Evolutionary conservation across 139 green algal genomes (phyloP).

Genomic region (Trebouxia sp.): DNA sequence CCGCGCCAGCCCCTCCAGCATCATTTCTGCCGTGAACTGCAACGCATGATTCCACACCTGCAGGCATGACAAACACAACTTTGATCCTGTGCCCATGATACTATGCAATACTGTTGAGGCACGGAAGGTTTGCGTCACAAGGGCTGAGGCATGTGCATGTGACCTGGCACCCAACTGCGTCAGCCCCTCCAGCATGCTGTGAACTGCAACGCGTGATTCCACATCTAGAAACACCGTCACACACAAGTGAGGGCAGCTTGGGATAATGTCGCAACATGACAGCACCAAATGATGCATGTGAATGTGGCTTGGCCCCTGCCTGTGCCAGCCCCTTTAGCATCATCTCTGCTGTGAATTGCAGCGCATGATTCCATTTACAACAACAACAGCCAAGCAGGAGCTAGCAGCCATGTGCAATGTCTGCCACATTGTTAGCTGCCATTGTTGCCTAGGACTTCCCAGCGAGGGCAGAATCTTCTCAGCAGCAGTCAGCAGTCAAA

Average conservation of each 20-base stretch:
- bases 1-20: slow-evolving; percentile 34
- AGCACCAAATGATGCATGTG: too few species aligned
- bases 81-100: background rate
- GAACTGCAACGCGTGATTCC: background rate
- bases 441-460: too few species aligned
- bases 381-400: too few species aligned
- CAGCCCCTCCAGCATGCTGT: slow-evolving; percentile 37
- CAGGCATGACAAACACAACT: background rate
- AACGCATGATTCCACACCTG: slow-evolving; percentile 37
- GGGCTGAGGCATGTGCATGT: too few species aligned
- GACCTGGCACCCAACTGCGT: slow-evolving; percentile 3
- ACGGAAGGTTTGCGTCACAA: too few species aligned
- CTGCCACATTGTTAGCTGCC: background rate
- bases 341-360: slow-evolving; percentile 31
- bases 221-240: background rate
- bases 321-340: slow-evolving; percentile 34
- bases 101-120: background rate
- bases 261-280: too few species aligned
- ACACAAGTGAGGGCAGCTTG: background rate
- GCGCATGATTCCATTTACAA: slow-evolving; percentile 30
- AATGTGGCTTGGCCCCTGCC: slow-evolving; percentile 3
- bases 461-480: too few species aligned
- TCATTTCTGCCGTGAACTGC: slow-evolving; percentile 29
- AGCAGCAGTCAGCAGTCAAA: too few species aligned
- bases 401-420: background rate